Evolutionary conservation across 2,329 filamentous ascomycete genomes (phyloP), one percentile per base, ranked within the genome.

Genomic region (Alternaria triticina): DNA sequence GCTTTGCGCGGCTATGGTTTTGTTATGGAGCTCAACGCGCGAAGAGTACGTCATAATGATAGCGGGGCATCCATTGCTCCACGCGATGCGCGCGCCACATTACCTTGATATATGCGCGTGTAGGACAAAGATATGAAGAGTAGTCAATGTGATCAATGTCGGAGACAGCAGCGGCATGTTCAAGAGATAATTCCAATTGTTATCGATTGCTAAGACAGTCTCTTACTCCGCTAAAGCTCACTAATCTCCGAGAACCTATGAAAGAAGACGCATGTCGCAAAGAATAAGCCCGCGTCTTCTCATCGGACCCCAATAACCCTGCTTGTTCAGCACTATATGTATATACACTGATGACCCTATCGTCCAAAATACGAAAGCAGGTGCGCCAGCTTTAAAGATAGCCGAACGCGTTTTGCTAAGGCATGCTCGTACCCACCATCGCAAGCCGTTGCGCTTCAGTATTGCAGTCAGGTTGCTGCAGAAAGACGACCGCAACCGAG

Each of bases 1-100:
- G 58, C 57, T 61, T 61, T 43, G 36, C 30, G 22, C 52, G 23
- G 62, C 49, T 47, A 50, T 57, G 58, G 57, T 64, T 64, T 64
- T 64, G 57, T 63, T 49, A 49, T 61, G 62, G 64, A 70, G 55
- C 61, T 62, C 54, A 33, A 43, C 17, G 25, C 52, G 27, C 54
- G 27, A 44, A 52, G 20, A 28, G 52, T 59, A 70, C 68, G 68
- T 70, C 68, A 70, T 70, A 40, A 70, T 68, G 66, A 69, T 69
- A 59, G 68, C 51, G 68, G 68, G 68, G 67, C 57, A 62, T 40
- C n/a, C 33, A 54, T 46, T 50, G 40, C 56, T 63, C 45, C 54
- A 65, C 62, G 62, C 65, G 60, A 69, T 67, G 66, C 66, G 68
- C 65, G 65, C 66, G 68, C 66, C 66, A 68, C 64, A 25, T 25